Percentiles rank a stretch among this genome's conserved stretches.
Evolutionary conservation across 441 rosid species (phyloP).

Genomic region (Cnidoscolus chayamansa): DNA sequence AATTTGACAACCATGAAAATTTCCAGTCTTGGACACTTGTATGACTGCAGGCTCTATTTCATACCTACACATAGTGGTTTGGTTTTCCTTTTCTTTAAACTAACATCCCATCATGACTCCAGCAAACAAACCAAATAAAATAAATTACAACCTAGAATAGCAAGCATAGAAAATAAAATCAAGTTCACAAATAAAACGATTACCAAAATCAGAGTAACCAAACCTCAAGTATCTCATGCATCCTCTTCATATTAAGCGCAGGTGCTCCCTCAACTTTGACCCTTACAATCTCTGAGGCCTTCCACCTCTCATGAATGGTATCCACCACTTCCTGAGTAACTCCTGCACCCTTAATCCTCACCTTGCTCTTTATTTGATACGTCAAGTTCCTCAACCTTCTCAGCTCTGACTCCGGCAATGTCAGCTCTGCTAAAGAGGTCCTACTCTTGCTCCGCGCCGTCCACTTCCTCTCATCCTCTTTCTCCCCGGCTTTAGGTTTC

Average conservation of each 20-base stretch:
- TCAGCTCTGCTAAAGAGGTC: conserved; percentile 67
- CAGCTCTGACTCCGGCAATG: conserved; percentile 69
- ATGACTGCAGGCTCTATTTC: not conserved
- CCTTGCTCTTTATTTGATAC: conserved; percentile 55
- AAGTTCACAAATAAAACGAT: conserved; percentile 15
- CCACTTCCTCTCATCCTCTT: conserved; percentile 41
- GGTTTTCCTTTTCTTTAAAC: not conserved
- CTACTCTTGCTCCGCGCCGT: conserved; percentile 53
- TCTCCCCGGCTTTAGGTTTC: conserved; percentile 38
- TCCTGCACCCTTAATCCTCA: conserved; percentile 60
- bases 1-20: not conserved
- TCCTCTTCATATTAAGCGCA: conserved; percentile 86
- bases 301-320: conserved; percentile 75
- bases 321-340: conserved; percentile 71
- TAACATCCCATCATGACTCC: conserved; percentile 2
- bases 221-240: conserved; percentile 92
- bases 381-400: conserved; percentile 76
- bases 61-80: not conserved
- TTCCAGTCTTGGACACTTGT: conserved; percentile 4
- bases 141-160: not conserved
- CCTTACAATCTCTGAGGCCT: conserved; percentile 68
- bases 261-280: conserved; percentile 76
- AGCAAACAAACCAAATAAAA: not conserved
- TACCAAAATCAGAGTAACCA: conserved; percentile 30
- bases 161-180: conserved; percentile 9